A percentile compares a stretch with the other conserved stretches of the same genome.
phyloP scores from a whole-genome alignment of 1,139 yeast species.

The Lodderomyces metapsilosis region DNA sequence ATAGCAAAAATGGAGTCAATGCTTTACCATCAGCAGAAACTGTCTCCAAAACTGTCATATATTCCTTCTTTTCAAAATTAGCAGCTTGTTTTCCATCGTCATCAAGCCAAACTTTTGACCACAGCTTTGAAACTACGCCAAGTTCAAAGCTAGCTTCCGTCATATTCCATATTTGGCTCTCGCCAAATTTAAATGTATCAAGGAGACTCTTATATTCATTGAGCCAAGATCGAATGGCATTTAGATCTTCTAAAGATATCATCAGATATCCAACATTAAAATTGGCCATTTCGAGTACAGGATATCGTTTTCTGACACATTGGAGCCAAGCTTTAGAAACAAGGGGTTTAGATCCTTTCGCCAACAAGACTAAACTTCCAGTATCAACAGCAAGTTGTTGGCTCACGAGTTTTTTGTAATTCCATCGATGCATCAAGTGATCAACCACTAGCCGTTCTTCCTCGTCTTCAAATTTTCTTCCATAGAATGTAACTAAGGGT shows the following conservation, averaged over 20 bases:
- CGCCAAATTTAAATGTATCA: not conserved
- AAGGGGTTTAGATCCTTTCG: not conserved
- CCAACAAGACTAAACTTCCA: not conserved
- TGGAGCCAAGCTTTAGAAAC: not conserved
- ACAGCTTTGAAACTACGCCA: not conserved
- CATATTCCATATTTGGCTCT: not conserved
- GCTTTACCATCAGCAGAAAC: not conserved
- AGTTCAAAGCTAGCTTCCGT: not conserved
- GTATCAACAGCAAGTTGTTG: not conserved
- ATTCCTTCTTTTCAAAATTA: not conserved
- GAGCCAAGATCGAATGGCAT: not conserved
- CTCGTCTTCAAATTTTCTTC: not conserved
- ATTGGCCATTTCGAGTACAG: not conserved
- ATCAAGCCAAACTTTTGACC: not conserved
- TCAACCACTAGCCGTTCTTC: not conserved
- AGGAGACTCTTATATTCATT: not conserved
- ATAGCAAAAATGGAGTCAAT: not conserved
- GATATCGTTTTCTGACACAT: not conserved
- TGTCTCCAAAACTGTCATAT: not conserved
- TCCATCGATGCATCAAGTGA: not conserved
- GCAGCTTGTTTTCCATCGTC: not conserved
- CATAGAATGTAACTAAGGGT: no score
- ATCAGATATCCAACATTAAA: not conserved
- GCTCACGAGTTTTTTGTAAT: not conserved
- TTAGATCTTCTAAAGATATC: not conserved